These are phyloP conservation scores for Skeletonema potamos DNA, from an alignment of 108 stramenopile species.

Conservation along the genomic window DNA sequence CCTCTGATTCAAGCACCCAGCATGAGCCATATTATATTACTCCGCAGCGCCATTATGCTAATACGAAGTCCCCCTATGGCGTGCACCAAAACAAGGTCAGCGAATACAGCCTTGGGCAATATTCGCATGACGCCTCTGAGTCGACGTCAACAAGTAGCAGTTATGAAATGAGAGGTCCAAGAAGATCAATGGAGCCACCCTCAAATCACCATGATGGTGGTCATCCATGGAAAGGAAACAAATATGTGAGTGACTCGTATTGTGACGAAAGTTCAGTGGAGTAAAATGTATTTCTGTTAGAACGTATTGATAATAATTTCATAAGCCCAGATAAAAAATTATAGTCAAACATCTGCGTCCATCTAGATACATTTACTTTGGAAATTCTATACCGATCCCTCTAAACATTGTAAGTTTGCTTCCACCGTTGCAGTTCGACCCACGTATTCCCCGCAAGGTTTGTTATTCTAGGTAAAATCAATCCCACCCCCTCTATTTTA, in stretches of 20 bases:
- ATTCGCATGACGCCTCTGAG: constrained; percentile 38
- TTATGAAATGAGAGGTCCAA: constrained; percentile 14
- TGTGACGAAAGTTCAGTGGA: constrained; percentile 20
- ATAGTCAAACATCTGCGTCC: neutral
- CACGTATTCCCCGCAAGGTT: neutral
- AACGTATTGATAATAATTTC: neutral
- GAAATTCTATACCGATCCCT: neutral
- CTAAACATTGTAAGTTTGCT: neutral
- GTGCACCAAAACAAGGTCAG: constrained; percentile 12
- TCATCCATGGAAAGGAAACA: constrained; percentile 15
- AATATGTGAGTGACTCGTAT: constrained; percentile 30
- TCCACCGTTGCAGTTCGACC: neutral
- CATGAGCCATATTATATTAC: neutral
- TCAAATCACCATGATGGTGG: constrained; percentile 8
- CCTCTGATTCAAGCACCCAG: constrained; percentile 21
- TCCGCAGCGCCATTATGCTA: neutral
- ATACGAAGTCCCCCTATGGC: constrained; percentile 7
- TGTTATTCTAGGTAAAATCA: neutral
- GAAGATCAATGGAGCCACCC: neutral
- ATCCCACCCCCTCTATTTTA: neutral
- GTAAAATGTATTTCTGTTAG: neutral
- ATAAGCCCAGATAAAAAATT: neutral
- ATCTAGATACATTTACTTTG: neutral
- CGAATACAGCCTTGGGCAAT: constrained; percentile 39
- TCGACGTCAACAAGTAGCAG: constrained; percentile 27